Conservation (phyloP, 371 early-diverging fungal genomes). For the Mortierella sp. region DNA sequence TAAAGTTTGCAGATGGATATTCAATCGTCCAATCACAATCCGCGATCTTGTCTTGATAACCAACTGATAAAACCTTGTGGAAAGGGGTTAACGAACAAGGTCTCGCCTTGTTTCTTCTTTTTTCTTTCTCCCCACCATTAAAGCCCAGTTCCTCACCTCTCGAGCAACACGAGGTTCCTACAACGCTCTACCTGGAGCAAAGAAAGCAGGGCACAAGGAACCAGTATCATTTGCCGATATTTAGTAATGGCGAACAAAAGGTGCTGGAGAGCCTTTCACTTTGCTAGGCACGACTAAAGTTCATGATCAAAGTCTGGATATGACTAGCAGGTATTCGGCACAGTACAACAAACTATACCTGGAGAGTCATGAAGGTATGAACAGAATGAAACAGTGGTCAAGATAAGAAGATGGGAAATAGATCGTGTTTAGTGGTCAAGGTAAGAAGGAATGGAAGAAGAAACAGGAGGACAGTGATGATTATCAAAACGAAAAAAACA, state of each 20-base stretch:
- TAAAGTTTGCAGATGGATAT: slow-evolving; percentile 12
- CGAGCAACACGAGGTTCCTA: background rate
- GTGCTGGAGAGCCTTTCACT: background rate
- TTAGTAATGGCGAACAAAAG: background rate
- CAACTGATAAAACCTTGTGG: slow-evolving; percentile 19
- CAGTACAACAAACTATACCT: background rate
- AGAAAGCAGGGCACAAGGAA: background rate
- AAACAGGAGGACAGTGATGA: background rate
- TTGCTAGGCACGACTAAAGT: background rate
- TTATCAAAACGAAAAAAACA: background rate
- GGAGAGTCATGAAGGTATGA: background rate
- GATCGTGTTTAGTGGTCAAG: too few species aligned
- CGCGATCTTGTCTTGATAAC: slow-evolving; percentile 43
- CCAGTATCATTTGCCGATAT: background rate
- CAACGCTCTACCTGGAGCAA: background rate
- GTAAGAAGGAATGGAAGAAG: background rate
- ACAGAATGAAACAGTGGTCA: too few species aligned
- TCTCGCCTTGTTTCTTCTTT: slow-evolving; percentile 3
- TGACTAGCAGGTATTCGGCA: background rate
- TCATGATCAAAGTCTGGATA: background rate
- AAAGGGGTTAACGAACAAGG: slow-evolving; percentile 9
- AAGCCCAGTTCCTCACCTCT: background rate
- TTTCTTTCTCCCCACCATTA: background rate
- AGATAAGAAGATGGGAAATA: too few species aligned
- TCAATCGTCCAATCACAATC: slow-evolving; percentile 41